phyloP scores from a whole-genome alignment of 2,329 filamentous ascomycete genomes.

The Neofusicoccum kwambonambiense region DNA sequence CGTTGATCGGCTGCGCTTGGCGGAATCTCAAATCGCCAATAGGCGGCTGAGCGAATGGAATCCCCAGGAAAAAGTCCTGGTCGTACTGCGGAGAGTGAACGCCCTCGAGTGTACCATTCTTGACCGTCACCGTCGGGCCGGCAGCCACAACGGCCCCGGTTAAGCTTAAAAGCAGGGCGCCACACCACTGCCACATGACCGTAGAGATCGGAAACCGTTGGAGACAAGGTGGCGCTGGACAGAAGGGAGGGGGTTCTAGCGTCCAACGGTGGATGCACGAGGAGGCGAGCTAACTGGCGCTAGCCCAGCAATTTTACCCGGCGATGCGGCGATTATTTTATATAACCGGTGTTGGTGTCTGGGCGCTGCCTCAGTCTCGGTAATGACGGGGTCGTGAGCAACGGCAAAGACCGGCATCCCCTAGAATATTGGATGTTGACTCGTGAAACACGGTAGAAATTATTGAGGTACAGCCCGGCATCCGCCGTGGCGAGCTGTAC shows the following conservation, averaged over 20 bases:
- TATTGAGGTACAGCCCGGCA: too few species aligned
- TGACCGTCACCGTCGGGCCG: conserved; percentile 35
- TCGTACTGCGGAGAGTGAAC: conserved; percentile 40
- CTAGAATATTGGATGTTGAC: too few species aligned
- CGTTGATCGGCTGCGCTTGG: too few species aligned
- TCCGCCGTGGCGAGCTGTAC: too few species aligned
- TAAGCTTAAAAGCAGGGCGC: not conserved
- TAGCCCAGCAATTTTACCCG: not conserved
- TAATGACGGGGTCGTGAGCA: not conserved
- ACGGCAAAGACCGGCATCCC: too few species aligned
- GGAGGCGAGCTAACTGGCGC: not conserved
- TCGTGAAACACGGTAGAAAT: too few species aligned
- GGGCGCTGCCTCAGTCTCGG: not conserved
- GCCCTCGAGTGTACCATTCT: conserved; percentile 45
- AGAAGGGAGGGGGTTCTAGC: not conserved
- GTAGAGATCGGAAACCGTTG: not conserved
- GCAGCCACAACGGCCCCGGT: not conserved
- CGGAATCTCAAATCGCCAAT: conserved; percentile 54
- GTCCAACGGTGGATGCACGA: too few species aligned
- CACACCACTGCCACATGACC: not conserved
- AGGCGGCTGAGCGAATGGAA: conserved; percentile 59
- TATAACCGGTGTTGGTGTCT: not conserved
- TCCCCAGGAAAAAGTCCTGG: conserved; percentile 44
- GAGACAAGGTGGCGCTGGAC: not conserved
- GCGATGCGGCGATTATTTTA: not conserved